Base-by-base conservation (phyloP, 2,329 filamentous ascomycete species). In the Nothophoma quercina region DNA sequence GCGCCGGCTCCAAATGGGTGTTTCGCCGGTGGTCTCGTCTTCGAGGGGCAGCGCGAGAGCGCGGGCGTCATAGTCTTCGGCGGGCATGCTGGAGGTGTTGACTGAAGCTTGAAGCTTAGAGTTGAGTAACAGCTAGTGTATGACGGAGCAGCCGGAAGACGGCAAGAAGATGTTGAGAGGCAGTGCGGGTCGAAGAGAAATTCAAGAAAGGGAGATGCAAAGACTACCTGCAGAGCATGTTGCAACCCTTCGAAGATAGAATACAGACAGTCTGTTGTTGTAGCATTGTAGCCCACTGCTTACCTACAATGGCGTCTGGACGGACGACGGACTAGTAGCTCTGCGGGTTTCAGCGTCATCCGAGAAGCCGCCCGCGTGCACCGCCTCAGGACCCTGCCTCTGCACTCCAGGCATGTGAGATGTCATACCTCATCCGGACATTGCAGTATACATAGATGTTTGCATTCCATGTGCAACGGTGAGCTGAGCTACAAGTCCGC, bases 11-110 rank as follows among this genome's bases (percentile, higher is more conserved):
- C 83, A 85, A 72, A 80, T 74, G 42, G 80, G 81, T 36, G 77
- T 78, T 40, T 71, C 72, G 42, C 69, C 70, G 13, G 81, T 79
- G 21, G 82, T 81, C 5, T 78, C 71, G 46, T 77, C 75, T 51
- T 79, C 78, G 54, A 79, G 75, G 25, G 81, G 78, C 21, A 83
- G 73, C 36, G 82, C 79, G 35, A 85, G 78, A 47, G 81, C 82
- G 65, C 80, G 79, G 44, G 79, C 81, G 56, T 78, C 71, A 69
- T 82, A 83, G 68, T 83, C 80, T 58, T 63, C 58, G 58, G 71
- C 62, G 13, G 71, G 72, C 73, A 75, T 75, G 5, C 8, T 26
- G 28, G 77, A 58, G n/a, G 49, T 7, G 33, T 23, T 28, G n/a
- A 15, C n/a, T 48, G 47, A 12, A 3, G 39, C 22, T 21, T 35